These are phyloP conservation scores for Pseudogymnoascus sp. DNA, from an alignment of 2,329 filamentous ascomycete species.

Conservation along the genomic window DNA sequence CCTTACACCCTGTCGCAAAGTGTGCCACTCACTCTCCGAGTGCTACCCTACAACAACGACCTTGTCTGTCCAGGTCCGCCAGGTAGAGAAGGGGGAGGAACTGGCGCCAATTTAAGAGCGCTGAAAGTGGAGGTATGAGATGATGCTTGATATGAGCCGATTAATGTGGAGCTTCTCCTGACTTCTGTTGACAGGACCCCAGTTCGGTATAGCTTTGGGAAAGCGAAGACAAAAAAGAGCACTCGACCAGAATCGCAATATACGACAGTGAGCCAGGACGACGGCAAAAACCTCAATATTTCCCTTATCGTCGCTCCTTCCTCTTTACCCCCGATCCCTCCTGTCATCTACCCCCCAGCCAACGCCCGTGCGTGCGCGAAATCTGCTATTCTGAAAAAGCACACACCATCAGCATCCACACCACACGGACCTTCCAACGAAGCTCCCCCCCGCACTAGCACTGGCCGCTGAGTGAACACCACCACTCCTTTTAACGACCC, in stretches of 20 bases:
- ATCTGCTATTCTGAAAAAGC: neutral
- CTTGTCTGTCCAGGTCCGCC: neutral
- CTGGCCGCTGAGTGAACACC: constrained; percentile 4
- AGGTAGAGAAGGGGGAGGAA: neutral
- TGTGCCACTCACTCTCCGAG: neutral
- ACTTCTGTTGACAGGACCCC: constrained; percentile 6
- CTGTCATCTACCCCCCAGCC: neutral
- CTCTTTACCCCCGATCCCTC: neutral
- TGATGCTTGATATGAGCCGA: constrained; percentile 5
- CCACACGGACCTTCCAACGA: constrained; percentile 7
- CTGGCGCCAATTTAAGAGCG: neutral
- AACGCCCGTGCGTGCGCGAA: constrained; percentile 5
- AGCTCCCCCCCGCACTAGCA: constrained; percentile 7
- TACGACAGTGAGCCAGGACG: neutral
- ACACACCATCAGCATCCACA: constrained; percentile 4
- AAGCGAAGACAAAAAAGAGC: neutral
- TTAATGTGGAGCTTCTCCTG: neutral
- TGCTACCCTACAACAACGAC: neutral
- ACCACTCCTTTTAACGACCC: constrained; percentile 7
- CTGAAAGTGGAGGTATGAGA: constrained; percentile 5
- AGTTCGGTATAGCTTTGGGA: neutral
- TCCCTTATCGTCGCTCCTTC: neutral
- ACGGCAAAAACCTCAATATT: neutral
- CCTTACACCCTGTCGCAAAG: neutral
- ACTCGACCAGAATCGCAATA: neutral